phyloP scores from a whole-genome alignment of 192 early-diverging fungal genomes.

The Jimgerdemannia lactiflua region DNA sequence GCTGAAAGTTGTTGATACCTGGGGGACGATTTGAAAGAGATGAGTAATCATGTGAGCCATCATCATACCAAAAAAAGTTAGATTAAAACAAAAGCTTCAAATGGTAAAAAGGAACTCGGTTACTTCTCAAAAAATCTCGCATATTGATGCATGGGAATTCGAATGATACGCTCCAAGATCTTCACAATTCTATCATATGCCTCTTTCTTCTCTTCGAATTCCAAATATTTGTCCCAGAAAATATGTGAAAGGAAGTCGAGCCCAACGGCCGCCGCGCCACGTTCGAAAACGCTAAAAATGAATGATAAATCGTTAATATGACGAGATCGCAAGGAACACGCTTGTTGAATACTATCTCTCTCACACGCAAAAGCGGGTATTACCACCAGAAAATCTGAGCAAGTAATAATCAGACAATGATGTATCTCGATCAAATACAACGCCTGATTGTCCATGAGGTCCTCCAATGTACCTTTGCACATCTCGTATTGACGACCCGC shows the following conservation, averaged over 20 bases:
- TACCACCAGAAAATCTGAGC: constrained; percentile 14
- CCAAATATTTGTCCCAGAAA: constrained; percentile 60
- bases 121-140: constrained; percentile 69
- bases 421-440: constrained; percentile 13
- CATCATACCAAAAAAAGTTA: too few relatives aligned
- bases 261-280: constrained; percentile 59
- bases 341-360: too few relatives aligned
- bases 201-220: constrained; percentile 47
- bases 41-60: too few relatives aligned
- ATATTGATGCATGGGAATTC: constrained; percentile 74
- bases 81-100: not conserved
- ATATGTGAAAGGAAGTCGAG: constrained; percentile 67
- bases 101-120: not conserved
- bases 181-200: constrained; percentile 38
- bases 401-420: constrained; percentile 21
- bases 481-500: not conserved
- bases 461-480: not conserved
- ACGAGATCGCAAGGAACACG: not conserved
- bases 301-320: constrained; percentile 7
- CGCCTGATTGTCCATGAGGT: not conserved
- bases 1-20: constrained; percentile 2
- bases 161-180: constrained; percentile 61
- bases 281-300: constrained; percentile 54
- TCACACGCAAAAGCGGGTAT: too few relatives aligned
- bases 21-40: not conserved